Percentiles rank a stretch among this genome's conserved stretches.
Conservation (phyloP, 257 asterid genomes). For the Perilla frutescens region DNA sequence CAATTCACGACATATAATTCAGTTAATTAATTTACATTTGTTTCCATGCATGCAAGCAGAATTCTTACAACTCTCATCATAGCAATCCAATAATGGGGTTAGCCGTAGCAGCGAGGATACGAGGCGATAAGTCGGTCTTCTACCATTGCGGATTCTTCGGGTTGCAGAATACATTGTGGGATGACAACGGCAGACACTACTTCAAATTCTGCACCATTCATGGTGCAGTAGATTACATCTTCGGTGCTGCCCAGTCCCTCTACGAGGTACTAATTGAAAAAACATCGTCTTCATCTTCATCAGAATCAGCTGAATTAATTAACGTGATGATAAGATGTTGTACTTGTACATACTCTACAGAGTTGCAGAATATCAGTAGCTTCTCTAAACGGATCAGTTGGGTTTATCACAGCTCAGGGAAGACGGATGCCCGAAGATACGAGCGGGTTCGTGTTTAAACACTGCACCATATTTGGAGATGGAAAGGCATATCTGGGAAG, state of each 20-base stretch:
- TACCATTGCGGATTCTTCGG: slow-evolving; percentile 50
- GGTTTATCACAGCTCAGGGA: slow-evolving; percentile 80
- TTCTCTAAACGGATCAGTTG: slow-evolving; percentile 44
- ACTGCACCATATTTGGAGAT: slow-evolving; percentile 44
- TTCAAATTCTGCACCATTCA: background rate
- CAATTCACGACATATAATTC: no score
- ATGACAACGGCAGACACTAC: slow-evolving; percentile 22
- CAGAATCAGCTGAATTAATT: no score
- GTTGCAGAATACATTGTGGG: slow-evolving; percentile 61
- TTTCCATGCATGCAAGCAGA: slow-evolving; percentile 3
- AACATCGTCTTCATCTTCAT: no score
- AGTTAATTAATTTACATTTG: no score
- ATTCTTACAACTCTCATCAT: slow-evolving; percentile 45
- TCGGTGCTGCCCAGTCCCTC: slow-evolving; percentile 1
- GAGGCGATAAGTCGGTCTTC: slow-evolving; percentile 56
- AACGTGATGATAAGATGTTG: no score
- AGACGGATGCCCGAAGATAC: slow-evolving; percentile 29
- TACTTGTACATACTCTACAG: no score
- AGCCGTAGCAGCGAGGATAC: slow-evolving; percentile 52
- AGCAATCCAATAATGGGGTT: slow-evolving; percentile 20
- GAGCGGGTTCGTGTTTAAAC: slow-evolving; percentile 53
- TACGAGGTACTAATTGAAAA: background rate
- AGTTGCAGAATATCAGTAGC: slow-evolving; percentile 43
- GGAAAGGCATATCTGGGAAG: slow-evolving; percentile 55
- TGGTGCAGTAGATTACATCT: slow-evolving; percentile 11